Evolutionary conservation across 306 rosid species (phyloP).

Genomic region (Ormosia semicastrata): DNA sequence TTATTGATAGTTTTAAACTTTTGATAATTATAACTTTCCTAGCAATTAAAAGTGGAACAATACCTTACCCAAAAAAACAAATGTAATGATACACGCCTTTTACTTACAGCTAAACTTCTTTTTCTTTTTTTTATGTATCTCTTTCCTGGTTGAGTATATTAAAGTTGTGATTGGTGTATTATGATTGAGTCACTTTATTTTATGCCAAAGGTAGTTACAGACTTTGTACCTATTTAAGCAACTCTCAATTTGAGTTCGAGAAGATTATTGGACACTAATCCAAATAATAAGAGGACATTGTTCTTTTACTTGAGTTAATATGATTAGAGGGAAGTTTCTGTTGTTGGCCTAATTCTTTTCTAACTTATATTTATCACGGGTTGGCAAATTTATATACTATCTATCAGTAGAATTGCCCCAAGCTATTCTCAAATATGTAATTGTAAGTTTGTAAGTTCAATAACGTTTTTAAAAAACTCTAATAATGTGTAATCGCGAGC

Average conservation of each 20-base stretch:
- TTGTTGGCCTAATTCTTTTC: not conserved
- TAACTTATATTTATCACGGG: not conserved
- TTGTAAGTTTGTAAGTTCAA: too few species aligned
- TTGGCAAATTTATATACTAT: not conserved
- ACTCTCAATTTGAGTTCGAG: not conserved
- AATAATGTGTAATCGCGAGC: too few species aligned
- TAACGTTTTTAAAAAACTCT: too few species aligned
- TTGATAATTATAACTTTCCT: not conserved
- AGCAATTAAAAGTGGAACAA: not conserved
- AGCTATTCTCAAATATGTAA: not conserved
- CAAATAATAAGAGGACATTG: not conserved
- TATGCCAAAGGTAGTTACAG: too few species aligned
- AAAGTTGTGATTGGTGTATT: conserved; percentile 4
- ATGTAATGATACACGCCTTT: not conserved
- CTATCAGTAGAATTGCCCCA: not conserved
- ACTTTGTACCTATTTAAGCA: not conserved
- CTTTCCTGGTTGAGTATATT: not conserved
- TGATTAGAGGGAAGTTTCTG: not conserved
- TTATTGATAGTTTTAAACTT: conserved; percentile 10
- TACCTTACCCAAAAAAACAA: not conserved
- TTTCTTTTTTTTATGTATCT: not conserved
- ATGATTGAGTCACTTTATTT: too few species aligned
- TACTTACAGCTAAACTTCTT: not conserved
- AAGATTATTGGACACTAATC: not conserved
- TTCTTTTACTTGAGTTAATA: not conserved